These are phyloP conservation scores for Auriscalpium microsporum DNA, from an alignment of 768 basidiomycete genomes.

Conservation along the genomic window DNA sequence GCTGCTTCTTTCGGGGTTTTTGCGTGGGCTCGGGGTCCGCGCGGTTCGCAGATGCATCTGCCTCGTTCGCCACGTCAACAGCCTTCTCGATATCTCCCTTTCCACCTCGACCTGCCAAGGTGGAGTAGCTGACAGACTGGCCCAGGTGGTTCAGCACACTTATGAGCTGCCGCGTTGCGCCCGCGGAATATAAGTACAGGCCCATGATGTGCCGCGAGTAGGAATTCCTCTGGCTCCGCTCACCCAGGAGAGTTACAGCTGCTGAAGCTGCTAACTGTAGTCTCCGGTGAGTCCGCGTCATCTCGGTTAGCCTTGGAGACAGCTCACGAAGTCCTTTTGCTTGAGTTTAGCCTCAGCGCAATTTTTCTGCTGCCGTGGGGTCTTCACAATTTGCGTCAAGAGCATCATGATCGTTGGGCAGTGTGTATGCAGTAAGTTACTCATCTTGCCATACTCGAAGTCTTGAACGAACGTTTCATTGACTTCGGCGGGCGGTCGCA, in stretches of 20 bases:
- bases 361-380: not conserved
- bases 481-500: conserved; percentile 1
- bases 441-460: conserved; percentile 1
- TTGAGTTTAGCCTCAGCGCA: not conserved
- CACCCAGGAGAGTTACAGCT: not conserved
- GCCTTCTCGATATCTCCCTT: not conserved
- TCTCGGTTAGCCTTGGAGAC: not conserved
- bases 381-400: conserved; percentile 2
- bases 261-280: not conserved
- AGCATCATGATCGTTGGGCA: conserved; percentile 8
- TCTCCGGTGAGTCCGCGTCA: no score
- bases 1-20: not conserved
- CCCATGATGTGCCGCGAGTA: conserved; percentile 6
- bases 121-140: conserved; percentile 15
- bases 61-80: not conserved
- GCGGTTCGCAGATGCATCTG: not conserved
- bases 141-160: conserved; percentile 10
- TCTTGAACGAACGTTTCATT: not conserved
- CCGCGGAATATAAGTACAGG: conserved; percentile 11
- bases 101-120: conserved; percentile 1
- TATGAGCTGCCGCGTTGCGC: conserved; percentile 7
- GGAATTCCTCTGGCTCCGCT: conserved; percentile 8
- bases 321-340: not conserved
- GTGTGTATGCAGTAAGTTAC: not conserved
- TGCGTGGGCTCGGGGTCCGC: not conserved